Percentiles rank a stretch among this genome's conserved stretches.
Conservation (phyloP, 2,329 filamentous ascomycete genomes). For the Colletotrichum sp. region DNA sequence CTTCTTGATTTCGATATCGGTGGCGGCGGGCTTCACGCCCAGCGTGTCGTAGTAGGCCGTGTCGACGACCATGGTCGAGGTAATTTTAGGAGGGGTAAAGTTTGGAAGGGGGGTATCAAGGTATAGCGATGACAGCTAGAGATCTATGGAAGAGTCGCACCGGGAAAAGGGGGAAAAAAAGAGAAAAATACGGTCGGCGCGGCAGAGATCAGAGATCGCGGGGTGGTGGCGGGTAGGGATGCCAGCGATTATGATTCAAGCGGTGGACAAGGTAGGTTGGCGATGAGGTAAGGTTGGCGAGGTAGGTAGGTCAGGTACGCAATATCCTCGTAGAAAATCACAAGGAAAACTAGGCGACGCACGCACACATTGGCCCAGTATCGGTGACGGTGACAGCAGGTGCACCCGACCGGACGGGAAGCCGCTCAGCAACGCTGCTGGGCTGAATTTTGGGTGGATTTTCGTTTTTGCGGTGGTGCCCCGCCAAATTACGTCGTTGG, state of each 20-base stretch:
- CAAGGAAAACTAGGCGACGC: not conserved
- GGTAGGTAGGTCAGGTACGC: not conserved
- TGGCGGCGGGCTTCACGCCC: conserved; percentile 82
- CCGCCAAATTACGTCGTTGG: conserved; percentile 26
- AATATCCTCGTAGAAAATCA: not conserved
- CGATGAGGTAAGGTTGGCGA: not conserved
- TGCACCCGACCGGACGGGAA: not conserved
- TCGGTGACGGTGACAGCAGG: not conserved
- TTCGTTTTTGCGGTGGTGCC: conserved; percentile 23
- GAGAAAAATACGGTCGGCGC: not conserved
- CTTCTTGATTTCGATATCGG: conserved; percentile 95
- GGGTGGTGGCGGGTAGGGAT: not conserved
- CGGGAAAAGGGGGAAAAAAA: not conserved
- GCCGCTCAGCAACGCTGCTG: not conserved
- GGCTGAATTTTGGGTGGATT: conserved; percentile 5
- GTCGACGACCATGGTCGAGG: conserved; percentile 79
- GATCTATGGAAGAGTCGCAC: not conserved
- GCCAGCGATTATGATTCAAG: not conserved
- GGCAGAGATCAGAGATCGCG: not conserved
- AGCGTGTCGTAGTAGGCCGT: conserved; percentile 88
- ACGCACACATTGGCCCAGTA: not conserved
- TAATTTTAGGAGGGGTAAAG: not conserved
- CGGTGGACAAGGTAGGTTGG: not conserved
- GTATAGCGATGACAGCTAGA: not conserved
- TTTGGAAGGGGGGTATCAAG: not conserved